Percentiles rank a stretch among this genome's conserved stretches.
phyloP scores from a whole-genome alignment of 2,329 filamentous ascomycete genomes.

The Ascocoryne sarcoides region DNA sequence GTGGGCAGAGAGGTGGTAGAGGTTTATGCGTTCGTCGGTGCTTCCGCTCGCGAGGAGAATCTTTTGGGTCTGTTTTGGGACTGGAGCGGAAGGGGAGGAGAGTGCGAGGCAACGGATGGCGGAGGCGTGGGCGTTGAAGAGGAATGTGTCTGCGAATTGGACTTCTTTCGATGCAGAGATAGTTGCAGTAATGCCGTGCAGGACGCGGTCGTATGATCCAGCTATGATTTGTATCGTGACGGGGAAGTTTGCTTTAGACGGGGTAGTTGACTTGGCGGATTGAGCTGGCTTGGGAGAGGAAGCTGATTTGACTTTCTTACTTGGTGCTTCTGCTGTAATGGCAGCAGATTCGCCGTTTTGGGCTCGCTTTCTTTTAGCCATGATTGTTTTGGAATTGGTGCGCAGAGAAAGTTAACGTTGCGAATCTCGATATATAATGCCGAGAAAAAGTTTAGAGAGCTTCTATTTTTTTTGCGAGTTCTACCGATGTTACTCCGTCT shows the following conservation, averaged over 20 bases:
- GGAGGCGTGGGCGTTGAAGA: conserved; percentile 89
- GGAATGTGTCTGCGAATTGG: conserved; percentile 82
- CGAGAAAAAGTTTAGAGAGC: not conserved
- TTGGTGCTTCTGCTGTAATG: conserved; percentile 7
- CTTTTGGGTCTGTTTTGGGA: conserved; percentile 61
- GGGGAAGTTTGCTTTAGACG: conserved; percentile 16
- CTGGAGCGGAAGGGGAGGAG: conserved; percentile 61
- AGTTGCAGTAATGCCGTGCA: conserved; percentile 82
- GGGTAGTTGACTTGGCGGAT: conserved; percentile 1
- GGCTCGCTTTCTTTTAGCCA: conserved; percentile 29
- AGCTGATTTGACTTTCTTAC: conserved; percentile 25
- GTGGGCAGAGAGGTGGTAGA: conserved; percentile 77
- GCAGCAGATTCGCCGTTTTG: conserved; percentile 12
- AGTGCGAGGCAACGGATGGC: conserved; percentile 83
- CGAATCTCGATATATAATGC: not conserved
- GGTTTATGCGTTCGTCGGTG: conserved; percentile 89
- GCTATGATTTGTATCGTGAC: conserved; percentile 80
- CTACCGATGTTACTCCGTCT: no score
- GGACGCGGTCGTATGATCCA: conserved; percentile 86
- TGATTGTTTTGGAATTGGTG: conserved; percentile 9
- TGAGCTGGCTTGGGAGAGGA: conserved; percentile 1
- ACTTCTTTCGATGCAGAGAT: conserved; percentile 40
- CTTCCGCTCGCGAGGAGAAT: conserved; percentile 84
- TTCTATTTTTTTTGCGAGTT: not conserved
- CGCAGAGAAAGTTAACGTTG: no score